A percentile compares a stretch with the other conserved stretches of the same genome.
Conservation (phyloP, 371 early-diverging fungal genomes). For the Mucor circinelloides region DNA sequence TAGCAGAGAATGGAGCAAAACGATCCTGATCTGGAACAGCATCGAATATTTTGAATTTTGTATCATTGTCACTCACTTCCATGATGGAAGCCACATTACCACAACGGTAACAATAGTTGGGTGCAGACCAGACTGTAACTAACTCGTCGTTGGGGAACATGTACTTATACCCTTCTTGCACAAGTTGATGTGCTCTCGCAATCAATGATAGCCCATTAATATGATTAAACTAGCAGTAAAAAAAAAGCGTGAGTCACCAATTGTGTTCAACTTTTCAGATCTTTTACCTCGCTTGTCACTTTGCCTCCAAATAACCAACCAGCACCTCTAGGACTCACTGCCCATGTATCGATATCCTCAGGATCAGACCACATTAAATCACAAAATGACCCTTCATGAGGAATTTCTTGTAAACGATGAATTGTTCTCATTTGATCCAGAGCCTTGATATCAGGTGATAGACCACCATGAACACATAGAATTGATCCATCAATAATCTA, state of each 20-base stretch:
- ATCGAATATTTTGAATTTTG: conserved; percentile 91
- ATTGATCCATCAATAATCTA: conserved; percentile 63
- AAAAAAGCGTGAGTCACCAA: too few species aligned
- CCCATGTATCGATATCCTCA: conserved; percentile 98
- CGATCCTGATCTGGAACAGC: conserved; percentile 93
- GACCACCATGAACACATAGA: conserved; percentile 99
- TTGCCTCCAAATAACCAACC: conserved; percentile 98
- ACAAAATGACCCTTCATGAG: conserved; percentile 99
- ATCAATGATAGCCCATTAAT: conserved; percentile 97
- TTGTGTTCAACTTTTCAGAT: neutral
- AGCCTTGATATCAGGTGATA: conserved; percentile 96
- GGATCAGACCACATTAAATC: conserved; percentile 95
- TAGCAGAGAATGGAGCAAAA: conserved; percentile 34
- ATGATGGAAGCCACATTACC: conserved; percentile 99
- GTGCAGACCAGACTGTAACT: conserved; percentile 99
- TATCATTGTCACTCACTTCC: conserved; percentile 84
- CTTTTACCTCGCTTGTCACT: conserved; percentile 87
- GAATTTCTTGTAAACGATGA: conserved; percentile 98
- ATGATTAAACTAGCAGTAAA: conserved; percentile 89
- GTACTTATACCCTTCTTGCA: conserved; percentile 98
- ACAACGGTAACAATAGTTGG: conserved; percentile 99
- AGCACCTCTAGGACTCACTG: conserved; percentile 98
- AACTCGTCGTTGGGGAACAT: conserved; percentile 96
- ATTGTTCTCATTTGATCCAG: conserved; percentile 97
- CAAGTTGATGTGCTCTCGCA: conserved; percentile 99